Conservation (phyloP, 306 rosid genomes). For the Sesbania bispinosa region DNA sequence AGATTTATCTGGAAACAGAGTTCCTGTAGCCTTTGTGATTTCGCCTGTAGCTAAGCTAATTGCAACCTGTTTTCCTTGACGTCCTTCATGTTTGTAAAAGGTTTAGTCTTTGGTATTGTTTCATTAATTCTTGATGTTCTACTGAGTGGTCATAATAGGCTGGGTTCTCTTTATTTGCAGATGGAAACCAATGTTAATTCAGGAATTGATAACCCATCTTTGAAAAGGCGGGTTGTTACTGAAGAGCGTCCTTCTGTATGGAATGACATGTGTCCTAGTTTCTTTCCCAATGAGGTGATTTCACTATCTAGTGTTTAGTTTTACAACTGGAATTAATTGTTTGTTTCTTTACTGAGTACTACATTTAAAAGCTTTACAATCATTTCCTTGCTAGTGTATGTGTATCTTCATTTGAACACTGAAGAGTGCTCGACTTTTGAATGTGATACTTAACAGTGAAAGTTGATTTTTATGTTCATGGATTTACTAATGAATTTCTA, state of each 20-base stretch:
- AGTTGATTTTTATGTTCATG: background rate
- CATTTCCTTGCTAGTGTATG: background rate
- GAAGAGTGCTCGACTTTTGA: background rate
- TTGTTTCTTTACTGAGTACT: background rate
- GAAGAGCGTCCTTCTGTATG: constrained; percentile 52
- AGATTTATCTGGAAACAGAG: background rate
- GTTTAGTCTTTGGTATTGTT: background rate
- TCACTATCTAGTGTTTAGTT: constrained; percentile 9
- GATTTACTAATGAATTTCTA: background rate
- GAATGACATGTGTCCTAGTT: constrained; percentile 52
- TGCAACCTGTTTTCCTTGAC: constrained; percentile 1
- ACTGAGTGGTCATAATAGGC: background rate
- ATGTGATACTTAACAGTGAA: background rate
- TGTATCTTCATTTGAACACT: background rate
- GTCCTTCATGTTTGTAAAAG: background rate
- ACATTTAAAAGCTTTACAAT: background rate
- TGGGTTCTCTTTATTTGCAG: constrained; percentile 44
- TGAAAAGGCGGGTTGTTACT: constrained; percentile 49
- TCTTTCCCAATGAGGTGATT: constrained; percentile 69
- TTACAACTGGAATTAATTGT: background rate
- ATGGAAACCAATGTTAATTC: constrained; percentile 50
- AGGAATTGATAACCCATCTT: constrained; percentile 41
- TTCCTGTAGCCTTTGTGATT: background rate
- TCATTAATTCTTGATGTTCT: background rate
- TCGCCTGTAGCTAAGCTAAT: constrained; percentile 20